Percentiles rank a stretch among this genome's conserved stretches.
phyloP scores from a whole-genome alignment of 2,329 filamentous ascomycete genomes.

The Botrytis aclada region DNA sequence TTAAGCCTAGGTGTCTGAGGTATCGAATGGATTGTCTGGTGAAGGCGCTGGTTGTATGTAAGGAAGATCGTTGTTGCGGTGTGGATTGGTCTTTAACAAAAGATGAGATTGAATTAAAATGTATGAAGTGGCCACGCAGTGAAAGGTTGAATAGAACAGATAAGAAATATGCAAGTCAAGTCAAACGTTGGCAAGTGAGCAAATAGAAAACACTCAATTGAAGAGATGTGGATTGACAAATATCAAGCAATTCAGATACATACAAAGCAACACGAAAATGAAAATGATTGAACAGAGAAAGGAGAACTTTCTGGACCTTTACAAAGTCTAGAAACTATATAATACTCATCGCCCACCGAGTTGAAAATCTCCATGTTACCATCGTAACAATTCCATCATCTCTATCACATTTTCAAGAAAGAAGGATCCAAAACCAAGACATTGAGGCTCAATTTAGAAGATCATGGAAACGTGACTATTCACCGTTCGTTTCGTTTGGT shows the following conservation, averaged over 20 bases:
- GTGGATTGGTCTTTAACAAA: neutral
- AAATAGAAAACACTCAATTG: neutral
- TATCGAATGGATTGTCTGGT: slow-evolving; percentile 2
- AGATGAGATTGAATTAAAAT: neutral
- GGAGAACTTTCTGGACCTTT: neutral
- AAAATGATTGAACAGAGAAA: neutral
- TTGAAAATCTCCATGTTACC: neutral
- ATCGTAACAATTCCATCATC: neutral
- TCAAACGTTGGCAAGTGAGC: neutral
- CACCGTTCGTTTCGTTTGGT: slow-evolving; percentile 11
- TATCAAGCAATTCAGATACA: neutral
- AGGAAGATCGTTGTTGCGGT: neutral
- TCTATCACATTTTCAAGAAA: neutral
- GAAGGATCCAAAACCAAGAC: slow-evolving; percentile 13
- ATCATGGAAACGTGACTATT: slow-evolving; percentile 8
- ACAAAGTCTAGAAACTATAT: neutral
- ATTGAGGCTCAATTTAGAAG: slow-evolving; percentile 3
- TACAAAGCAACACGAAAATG: neutral
- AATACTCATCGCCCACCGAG: neutral
- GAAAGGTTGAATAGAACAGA: neutral
- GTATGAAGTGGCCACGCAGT: neutral
- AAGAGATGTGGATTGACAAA: slow-evolving; percentile 1
- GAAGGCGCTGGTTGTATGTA: neutral
- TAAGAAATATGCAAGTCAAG: neutral
- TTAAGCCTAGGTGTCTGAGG: neutral